A percentile compares a stretch with the other conserved stretches of the same genome.
Conservation (phyloP, 768 basidiomycete species). For the Suillus tomentosus region DNA sequence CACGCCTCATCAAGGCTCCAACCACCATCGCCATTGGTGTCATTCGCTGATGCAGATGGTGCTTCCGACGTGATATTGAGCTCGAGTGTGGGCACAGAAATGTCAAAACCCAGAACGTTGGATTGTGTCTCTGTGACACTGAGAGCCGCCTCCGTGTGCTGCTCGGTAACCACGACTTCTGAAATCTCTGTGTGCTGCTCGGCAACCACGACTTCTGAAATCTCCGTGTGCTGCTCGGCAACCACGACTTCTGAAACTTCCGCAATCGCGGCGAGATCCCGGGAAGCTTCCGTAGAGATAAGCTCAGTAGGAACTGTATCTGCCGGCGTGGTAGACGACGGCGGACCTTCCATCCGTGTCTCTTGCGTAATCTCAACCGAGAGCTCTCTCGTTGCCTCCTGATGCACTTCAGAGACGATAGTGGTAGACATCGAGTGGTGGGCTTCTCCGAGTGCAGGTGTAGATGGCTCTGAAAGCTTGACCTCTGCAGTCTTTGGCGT, state of each 20-base stretch:
- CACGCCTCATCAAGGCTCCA: slow-evolving; percentile 11
- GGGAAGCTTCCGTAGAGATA: slow-evolving; percentile 12
- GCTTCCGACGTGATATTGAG: slow-evolving; percentile 4
- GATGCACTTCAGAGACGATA: neutral
- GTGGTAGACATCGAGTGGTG: slow-evolving; percentile 9
- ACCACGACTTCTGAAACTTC: slow-evolving; percentile 11
- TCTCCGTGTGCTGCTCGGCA: slow-evolving; percentile 15
- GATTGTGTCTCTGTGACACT: slow-evolving; percentile 11
- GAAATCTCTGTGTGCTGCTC: slow-evolving; percentile 15
- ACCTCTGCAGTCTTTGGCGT: slow-evolving; percentile 14
- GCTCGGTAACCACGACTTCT: slow-evolving; percentile 14
- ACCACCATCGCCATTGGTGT: neutral
- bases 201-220: slow-evolving; percentile 3
- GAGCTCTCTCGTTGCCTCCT: slow-evolving; percentile 13
- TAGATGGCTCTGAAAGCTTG: slow-evolving; percentile 11
- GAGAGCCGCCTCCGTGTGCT: slow-evolving; percentile 11
- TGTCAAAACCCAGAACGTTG: slow-evolving; percentile 11
- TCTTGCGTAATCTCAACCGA: slow-evolving; percentile 19
- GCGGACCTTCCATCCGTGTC: neutral
- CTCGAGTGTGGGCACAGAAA: neutral
- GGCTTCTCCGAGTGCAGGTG: slow-evolving; percentile 20
- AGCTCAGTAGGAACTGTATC: slow-evolving; percentile 29
- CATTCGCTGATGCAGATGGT: neutral
- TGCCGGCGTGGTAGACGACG: slow-evolving; percentile 26
- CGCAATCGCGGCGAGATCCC: neutral